phyloP scores from a whole-genome alignment of 2,329 filamentous ascomycete genomes.

The Allantophomopsis lycopodina region DNA sequence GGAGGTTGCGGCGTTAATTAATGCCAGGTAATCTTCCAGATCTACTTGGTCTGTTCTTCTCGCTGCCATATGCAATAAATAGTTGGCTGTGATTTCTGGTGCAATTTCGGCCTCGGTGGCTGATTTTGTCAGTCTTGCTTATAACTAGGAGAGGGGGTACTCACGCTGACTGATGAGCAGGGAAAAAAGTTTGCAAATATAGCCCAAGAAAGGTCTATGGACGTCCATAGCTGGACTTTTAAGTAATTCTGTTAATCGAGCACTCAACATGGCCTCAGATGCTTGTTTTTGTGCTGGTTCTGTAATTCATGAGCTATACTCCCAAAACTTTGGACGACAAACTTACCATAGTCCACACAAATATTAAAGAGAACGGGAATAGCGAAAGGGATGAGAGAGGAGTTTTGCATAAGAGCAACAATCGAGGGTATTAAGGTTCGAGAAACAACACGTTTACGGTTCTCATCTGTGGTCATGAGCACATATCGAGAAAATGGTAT shows the following conservation, averaged over 20 bases:
- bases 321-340: neutral
- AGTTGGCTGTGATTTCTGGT: conserved; percentile 29
- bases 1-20: conserved; percentile 35
- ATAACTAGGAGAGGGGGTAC: conserved; percentile 2
- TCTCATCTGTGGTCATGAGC: conserved; percentile 31
- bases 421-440: conserved; percentile 32
- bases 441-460: conserved; percentile 38
- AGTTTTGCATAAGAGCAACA: conserved; percentile 28
- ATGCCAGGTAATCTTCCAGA: conserved; percentile 37
- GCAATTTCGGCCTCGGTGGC: conserved; percentile 15
- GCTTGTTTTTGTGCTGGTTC: conserved; percentile 39
- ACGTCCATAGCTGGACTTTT: conserved; percentile 28
- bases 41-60: conserved; percentile 27
- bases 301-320: conserved; percentile 16
- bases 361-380: conserved; percentile 50
- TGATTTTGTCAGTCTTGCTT: conserved; percentile 3
- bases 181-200: conserved; percentile 42
- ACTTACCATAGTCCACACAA: conserved; percentile 46
- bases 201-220: conserved; percentile 29
- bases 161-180: conserved; percentile 36
- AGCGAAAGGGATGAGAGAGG: conserved; percentile 35
- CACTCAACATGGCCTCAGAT: conserved; percentile 34
- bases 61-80: conserved; percentile 35
- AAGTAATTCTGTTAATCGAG: conserved; percentile 33
- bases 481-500: conserved; percentile 2